phyloP scores from a whole-genome alignment of 305 asterid genomes.

The Fraxinus albicans region DNA sequence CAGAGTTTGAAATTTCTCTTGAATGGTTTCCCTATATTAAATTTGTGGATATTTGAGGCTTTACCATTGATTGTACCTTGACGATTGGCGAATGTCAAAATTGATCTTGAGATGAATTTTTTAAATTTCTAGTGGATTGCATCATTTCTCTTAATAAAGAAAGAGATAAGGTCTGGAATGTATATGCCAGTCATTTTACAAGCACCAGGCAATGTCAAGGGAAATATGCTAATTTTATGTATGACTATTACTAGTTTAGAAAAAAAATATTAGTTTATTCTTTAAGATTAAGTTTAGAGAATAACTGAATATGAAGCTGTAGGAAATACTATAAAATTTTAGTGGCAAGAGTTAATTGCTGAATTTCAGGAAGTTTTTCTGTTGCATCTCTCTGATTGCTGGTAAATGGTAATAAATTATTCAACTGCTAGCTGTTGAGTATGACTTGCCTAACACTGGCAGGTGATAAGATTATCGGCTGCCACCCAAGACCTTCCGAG shows the following conservation, averaged over 20 bases:
- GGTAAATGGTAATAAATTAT: slow-evolving; percentile 5
- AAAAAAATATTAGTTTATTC: slow-evolving; percentile 3
- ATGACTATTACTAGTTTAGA: neutral
- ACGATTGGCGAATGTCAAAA: neutral
- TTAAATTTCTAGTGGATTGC: neutral
- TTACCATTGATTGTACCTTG: neutral
- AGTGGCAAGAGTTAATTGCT: neutral
- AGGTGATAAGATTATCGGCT: slow-evolving; percentile 96
- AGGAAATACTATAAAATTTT: neutral
- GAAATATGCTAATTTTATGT: neutral
- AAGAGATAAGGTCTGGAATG: neutral
- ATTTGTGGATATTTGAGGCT: neutral
- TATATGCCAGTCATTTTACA: neutral
- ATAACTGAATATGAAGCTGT: neutral
- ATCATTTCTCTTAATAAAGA: neutral
- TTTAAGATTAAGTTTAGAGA: neutral
- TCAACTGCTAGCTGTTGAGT: slow-evolving; percentile 26
- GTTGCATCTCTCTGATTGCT: neutral
- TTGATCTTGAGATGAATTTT: neutral
- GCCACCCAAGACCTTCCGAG: slow-evolving; percentile 98
- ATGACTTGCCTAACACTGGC: slow-evolving; percentile 23
- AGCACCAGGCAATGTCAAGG: neutral
- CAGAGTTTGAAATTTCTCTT: neutral
- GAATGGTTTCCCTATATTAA: neutral
- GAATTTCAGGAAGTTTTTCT: neutral